These are phyloP conservation scores for Backusella westeae DNA, from an alignment of 192 early-diverging fungal genomes.

Conservation along the genomic window DNA sequence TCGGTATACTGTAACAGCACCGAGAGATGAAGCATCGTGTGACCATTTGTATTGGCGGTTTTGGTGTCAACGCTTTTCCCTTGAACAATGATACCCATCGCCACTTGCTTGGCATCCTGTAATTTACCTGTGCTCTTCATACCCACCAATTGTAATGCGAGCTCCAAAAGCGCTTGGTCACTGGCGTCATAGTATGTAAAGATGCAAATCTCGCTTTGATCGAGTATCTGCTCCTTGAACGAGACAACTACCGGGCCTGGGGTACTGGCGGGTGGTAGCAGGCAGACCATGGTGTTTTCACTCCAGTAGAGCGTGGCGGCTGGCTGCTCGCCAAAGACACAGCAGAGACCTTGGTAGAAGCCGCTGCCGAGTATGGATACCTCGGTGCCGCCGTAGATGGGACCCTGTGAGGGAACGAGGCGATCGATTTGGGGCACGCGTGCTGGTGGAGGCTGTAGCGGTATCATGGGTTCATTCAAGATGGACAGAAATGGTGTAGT, in stretches of 20 bases:
- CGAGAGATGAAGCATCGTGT: constrained; percentile 64
- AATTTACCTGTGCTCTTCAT: constrained; percentile 78
- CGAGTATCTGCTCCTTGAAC: constrained; percentile 51
- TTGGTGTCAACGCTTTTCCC: constrained; percentile 29
- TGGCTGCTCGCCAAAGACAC: constrained; percentile 72
- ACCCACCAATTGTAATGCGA: constrained; percentile 87
- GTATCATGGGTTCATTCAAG: background rate
- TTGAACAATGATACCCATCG: constrained; percentile 61
- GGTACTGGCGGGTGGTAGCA: constrained; percentile 72
- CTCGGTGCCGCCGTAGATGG: constrained; percentile 82
- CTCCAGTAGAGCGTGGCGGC: constrained; percentile 81
- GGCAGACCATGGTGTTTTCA: constrained; percentile 75
- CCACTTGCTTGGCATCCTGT: constrained; percentile 72
- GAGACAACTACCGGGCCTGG: constrained; percentile 71
- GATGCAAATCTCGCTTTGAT: constrained; percentile 37
- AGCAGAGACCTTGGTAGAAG: constrained; percentile 69
- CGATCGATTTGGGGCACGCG: constrained; percentile 55
- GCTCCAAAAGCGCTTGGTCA: constrained; percentile 87
- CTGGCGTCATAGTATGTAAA: constrained; percentile 58
- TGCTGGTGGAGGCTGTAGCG: background rate
- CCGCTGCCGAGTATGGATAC: constrained; percentile 81
- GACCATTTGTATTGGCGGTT: constrained; percentile 39
- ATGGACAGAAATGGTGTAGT: constrained; percentile 20
- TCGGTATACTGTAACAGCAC: constrained; percentile 55
- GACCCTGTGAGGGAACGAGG: constrained; percentile 82